Evolutionary conservation across 202 grass and related monocot genomes (phyloP), one percentile per base, ranked within the genome.

Genomic region (Zizania palustris): DNA sequence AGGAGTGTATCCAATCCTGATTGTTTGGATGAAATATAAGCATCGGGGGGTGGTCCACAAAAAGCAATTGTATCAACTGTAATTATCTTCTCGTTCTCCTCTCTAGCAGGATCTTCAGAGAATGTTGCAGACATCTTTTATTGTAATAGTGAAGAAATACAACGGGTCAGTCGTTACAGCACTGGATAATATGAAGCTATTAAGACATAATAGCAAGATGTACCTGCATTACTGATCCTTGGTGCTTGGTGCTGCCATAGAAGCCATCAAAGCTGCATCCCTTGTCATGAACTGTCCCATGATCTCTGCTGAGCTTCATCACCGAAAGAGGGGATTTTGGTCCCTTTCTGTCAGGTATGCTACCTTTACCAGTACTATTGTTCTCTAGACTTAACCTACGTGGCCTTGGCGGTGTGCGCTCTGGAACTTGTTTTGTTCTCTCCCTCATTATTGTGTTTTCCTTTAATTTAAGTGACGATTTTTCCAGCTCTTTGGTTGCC

Each of bases 341-440:
- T 37, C 58, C 55, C 42, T 69, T 86, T 67, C 76, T 82, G 46
- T 74, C 76, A 74, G 86, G 44, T 73, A 67, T 84, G 58, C 60
- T 69, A 60, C 61, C n/a, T 83, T 89, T 89, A 34, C 63, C n/a
- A 73, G 65, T 73, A 72, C 69, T 78, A 66, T 44, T 59, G 63
- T 80, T 91, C 75, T 91, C 93, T 61, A 91, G 84, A 69, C 91
- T 97, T 67, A 93, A 72, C 62, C 93, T 89, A 72, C 86, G 87
- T 69, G 84, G 45, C 69, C 78, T 78, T 78, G 86, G 88, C 9
- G 88, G 90, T 2, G 90, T 97, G 51, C 28, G 81, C 22, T 91
- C 85, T 18, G 41, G 62, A 60, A 73, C 65, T 85, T 78, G 73
- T 73, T 88, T 92, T 75, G 64, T 63, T 79, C 75, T 89, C 57